Conservation (phyloP, 805 yeast species). For the Metschnikowia picachoensis region DNA sequence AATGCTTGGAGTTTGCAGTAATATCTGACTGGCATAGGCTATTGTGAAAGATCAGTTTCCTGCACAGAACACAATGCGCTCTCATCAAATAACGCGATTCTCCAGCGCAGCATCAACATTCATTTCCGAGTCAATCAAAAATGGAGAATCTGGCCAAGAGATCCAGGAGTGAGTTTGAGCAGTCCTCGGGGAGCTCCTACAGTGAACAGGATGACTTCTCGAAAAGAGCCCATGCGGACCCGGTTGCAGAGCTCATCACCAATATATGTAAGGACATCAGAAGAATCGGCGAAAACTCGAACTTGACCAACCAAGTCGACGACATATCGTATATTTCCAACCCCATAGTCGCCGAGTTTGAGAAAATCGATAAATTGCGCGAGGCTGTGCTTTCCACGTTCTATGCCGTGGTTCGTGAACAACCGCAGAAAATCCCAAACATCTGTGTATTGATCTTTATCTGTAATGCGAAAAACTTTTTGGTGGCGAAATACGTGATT, state of each 20-base stretch:
- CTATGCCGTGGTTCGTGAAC: constrained; percentile 71
- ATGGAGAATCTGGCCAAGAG: constrained; percentile 19
- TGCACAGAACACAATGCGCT: too few relatives aligned
- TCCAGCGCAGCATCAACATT: neutral
- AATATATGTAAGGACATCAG: constrained; percentile 44
- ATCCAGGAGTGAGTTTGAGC: constrained; percentile 24
- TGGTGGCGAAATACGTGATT: constrained; percentile 64
- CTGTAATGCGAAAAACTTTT: constrained; percentile 58
- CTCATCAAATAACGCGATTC: neutral
- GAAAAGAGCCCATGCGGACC: constrained; percentile 40
- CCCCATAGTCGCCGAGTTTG: constrained; percentile 64
- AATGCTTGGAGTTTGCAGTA: too few relatives aligned
- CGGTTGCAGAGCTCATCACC: constrained; percentile 37
- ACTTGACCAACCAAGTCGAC: constrained; percentile 37
- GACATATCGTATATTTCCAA: constrained; percentile 63
- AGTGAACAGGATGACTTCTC: constrained; percentile 18
- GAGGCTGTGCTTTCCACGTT: constrained; percentile 58
- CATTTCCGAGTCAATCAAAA: neutral
- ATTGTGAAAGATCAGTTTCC: too few relatives aligned
- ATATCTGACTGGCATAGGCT: too few relatives aligned
- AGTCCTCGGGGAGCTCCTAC: constrained; percentile 10
- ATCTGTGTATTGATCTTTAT: constrained; percentile 63
- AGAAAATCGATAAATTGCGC: constrained; percentile 56
- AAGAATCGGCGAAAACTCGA: constrained; percentile 41
- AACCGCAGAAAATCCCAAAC: constrained; percentile 85